Evolutionary conservation across 2,329 filamentous ascomycete genomes (phyloP).

Genomic region (Paraphaeosphaeria minitans): DNA sequence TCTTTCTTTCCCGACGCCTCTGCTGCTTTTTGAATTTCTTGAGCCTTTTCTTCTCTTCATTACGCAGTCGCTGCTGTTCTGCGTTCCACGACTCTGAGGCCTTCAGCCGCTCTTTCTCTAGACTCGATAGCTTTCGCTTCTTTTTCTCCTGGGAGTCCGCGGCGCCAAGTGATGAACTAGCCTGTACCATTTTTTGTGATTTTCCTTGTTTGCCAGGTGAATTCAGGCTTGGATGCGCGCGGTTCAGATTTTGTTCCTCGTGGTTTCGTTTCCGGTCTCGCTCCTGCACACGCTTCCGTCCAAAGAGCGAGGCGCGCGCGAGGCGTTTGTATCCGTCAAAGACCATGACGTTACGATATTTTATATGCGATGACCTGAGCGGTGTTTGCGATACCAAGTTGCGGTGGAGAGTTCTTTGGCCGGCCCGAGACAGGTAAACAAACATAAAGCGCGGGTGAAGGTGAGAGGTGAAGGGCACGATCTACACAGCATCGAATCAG

Average conservation of each 20-base stretch:
- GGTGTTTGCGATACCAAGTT: not conserved
- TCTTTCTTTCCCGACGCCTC: not conserved
- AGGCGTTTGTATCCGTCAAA: conserved; percentile 1
- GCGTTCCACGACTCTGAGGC: not conserved
- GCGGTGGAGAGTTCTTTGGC: not conserved
- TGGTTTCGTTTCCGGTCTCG: not conserved
- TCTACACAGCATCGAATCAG: not conserved
- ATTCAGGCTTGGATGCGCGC: not conserved
- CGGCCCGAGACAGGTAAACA: not conserved
- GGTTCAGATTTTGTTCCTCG: not conserved
- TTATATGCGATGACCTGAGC: not conserved
- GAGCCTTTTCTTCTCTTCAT: not conserved
- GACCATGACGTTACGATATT: not conserved
- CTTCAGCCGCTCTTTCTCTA: not conserved
- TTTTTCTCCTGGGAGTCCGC: not conserved
- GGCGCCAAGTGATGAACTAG: too few relatives aligned
- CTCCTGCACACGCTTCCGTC: not conserved
- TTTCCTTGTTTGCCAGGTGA: not conserved
- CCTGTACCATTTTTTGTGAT: not conserved
- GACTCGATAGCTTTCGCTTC: not conserved
- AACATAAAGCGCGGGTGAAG: not conserved
- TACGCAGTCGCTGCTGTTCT: not conserved
- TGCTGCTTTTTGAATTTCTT: not conserved
- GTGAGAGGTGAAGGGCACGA: not conserved
- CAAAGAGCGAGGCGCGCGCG: not conserved